These are phyloP conservation scores for Boletus sp. DNA, from an alignment of 768 basidiomycete genomes.

Conservation along the genomic window DNA sequence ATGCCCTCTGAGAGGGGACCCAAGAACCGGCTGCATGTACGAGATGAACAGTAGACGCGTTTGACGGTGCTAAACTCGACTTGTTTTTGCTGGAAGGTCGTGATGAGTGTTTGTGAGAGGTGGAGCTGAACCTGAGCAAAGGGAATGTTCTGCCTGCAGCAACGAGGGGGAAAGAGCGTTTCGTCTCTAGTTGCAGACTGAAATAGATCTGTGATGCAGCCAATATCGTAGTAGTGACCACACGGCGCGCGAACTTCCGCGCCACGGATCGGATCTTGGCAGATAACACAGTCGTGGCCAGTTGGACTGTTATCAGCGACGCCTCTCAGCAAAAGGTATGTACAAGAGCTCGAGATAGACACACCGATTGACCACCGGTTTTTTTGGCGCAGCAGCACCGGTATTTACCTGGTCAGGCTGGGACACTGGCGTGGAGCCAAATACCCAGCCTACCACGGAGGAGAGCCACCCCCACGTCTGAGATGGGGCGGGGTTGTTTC, in stretches of 20 bases:
- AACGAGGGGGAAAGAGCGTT: slow-evolving; percentile 39
- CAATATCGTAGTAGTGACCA: slow-evolving; percentile 34
- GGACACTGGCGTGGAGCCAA: neutral
- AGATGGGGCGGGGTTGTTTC: neutral
- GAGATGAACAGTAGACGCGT: slow-evolving; percentile 38
- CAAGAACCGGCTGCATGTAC: slow-evolving; percentile 36
- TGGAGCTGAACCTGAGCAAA: slow-evolving; percentile 22
- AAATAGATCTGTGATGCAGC: slow-evolving; percentile 36
- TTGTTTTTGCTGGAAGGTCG: slow-evolving; percentile 24
- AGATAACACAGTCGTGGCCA: slow-evolving; percentile 34
- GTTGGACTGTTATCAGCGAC: slow-evolving; percentile 6
- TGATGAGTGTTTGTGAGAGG: slow-evolving; percentile 18
- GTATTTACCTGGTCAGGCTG: neutral
- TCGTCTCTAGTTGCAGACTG: slow-evolving; percentile 36
- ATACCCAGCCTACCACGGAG: slow-evolving; percentile 5
- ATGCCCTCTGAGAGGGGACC: slow-evolving; percentile 28
- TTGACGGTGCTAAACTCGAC: slow-evolving; percentile 32
- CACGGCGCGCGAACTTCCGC: slow-evolving; percentile 31
- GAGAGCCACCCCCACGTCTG: slow-evolving; percentile 22
- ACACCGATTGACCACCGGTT: slow-evolving; percentile 11
- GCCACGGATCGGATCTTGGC: slow-evolving; percentile 31
- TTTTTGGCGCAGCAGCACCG: neutral
- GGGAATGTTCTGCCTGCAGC: slow-evolving; percentile 34
- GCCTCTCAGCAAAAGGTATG: neutral
- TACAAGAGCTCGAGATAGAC: neutral